phyloP scores from a whole-genome alignment of 352 stramenopile genomes.

The Phytopythium aichiense region DNA sequence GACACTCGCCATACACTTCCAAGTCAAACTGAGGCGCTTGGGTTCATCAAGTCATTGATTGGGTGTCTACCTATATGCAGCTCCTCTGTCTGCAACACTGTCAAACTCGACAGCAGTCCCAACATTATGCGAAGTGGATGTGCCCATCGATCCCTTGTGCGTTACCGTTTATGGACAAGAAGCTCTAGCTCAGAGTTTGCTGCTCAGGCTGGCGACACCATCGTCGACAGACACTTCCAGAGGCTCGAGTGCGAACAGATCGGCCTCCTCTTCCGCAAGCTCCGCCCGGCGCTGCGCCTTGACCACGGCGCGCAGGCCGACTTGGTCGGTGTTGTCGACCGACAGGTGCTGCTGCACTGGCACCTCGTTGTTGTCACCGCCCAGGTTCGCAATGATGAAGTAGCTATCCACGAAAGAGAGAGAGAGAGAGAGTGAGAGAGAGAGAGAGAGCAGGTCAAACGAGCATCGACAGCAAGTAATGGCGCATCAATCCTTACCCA shows the following conservation, averaged over 20 bases:
- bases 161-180: background rate
- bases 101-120: no score
- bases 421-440: background rate
- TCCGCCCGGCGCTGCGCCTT: slow-evolving; percentile 35
- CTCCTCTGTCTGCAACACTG: no score
- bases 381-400: slow-evolving; percentile 36
- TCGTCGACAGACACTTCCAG: slow-evolving; percentile 3
- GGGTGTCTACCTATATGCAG: no score
- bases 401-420: slow-evolving; percentile 6
- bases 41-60: no score
- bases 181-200: background rate
- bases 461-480: no score
- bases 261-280: slow-evolving; percentile 23
- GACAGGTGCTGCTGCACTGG: slow-evolving; percentile 20
- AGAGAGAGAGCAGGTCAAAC: no score
- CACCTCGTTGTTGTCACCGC: slow-evolving; percentile 16
- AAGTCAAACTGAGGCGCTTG: no score
- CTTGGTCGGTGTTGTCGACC: slow-evolving; percentile 19
- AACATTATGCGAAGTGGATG: no score
- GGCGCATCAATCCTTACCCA: no score
- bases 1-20: no score
- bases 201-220: background rate
- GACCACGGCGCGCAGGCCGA: slow-evolving; percentile 19
- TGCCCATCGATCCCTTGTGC: no score
- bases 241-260: slow-evolving; percentile 17